Base-by-base conservation (phyloP, 345 rosid genomes). In the Populus nigra region DNA sequence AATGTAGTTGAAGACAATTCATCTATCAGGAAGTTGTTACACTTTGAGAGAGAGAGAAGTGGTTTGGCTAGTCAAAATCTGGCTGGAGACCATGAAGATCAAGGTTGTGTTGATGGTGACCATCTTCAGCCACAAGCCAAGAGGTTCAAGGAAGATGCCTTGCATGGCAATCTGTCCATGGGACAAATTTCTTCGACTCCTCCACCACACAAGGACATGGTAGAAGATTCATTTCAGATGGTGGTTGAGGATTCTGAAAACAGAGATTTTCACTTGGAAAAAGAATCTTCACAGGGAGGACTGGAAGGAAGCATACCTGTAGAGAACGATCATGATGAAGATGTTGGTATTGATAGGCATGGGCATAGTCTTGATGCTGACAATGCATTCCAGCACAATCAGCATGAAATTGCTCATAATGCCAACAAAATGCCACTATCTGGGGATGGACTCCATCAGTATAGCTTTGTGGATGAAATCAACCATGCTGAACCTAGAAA, bases 11-110 rank as follows among this genome's bases (percentile, higher is more conserved):
- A 62, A 69, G 83, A 53, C 41, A 45, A 76, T 68, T 53, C 68
- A 10, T 50, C 16, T 74, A 38, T 18, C 22, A 50, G 69, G 66
- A 72, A 69, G 65, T 13, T 66, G 17, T 70, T 73, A 53, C 73
- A 73, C n/a, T 55, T 45, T 55, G 84, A 84, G 85, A 86, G 91
- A 83, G 76, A 25, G 63, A 71, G 67, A 76, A 47, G 53, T 80
- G 81, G 74, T 57, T 69, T 76, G 71, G 69, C 69, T 59, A n/a
- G 65, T 50, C 85, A 77, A 47, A 76, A 82, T 27, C 10, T 43
- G 7, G 73, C 27, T 35, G 73, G 74, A 78, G 69, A 29, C 5
- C 41, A 18, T 69, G 79, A 71, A 73, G 55, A 61, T 41, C 84
- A 35, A 41, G 66, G 22, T 55, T 16, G 45, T 76, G 35, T 41